Evolutionary conservation across 2,329 filamentous ascomycete genomes (phyloP).

Genomic region (Metarhizium humberi): DNA sequence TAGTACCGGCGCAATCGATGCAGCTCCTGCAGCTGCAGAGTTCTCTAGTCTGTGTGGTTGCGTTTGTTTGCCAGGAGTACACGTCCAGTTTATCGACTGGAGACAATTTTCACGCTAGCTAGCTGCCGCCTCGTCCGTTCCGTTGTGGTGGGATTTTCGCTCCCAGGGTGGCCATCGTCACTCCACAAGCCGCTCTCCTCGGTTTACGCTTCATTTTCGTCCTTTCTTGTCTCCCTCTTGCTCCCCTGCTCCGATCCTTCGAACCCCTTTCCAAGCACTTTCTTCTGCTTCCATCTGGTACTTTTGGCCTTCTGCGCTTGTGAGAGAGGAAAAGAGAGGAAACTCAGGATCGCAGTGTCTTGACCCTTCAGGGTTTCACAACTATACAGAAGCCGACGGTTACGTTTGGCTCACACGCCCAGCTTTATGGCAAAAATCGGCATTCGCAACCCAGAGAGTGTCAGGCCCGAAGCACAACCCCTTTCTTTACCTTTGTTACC

Average conservation of each 20-base stretch:
- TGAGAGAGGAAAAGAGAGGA: background rate
- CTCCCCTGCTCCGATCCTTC: background rate
- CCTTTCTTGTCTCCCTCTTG: background rate
- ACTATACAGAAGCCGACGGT: background rate
- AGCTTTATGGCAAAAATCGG: background rate
- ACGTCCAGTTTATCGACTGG: background rate
- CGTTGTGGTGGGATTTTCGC: slow-evolving; percentile 6
- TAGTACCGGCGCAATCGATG: background rate
- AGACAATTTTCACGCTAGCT: background rate
- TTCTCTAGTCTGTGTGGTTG: background rate
- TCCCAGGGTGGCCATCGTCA: slow-evolving; percentile 2
- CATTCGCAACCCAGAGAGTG: background rate
- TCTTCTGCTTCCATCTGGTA: background rate
- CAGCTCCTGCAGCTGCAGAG: background rate
- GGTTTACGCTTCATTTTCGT: background rate
- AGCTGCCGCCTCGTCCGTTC: background rate
- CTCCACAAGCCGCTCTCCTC: background rate
- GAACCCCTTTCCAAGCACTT: background rate
- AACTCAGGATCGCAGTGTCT: background rate
- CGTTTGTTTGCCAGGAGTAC: background rate
- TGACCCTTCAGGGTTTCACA: background rate
- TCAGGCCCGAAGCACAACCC: background rate
- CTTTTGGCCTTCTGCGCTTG: background rate
- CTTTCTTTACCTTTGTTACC: background rate
- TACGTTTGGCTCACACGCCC: background rate